Conservation (phyloP, 306 rosid genomes). For the Cicer bijugum region DNA sequence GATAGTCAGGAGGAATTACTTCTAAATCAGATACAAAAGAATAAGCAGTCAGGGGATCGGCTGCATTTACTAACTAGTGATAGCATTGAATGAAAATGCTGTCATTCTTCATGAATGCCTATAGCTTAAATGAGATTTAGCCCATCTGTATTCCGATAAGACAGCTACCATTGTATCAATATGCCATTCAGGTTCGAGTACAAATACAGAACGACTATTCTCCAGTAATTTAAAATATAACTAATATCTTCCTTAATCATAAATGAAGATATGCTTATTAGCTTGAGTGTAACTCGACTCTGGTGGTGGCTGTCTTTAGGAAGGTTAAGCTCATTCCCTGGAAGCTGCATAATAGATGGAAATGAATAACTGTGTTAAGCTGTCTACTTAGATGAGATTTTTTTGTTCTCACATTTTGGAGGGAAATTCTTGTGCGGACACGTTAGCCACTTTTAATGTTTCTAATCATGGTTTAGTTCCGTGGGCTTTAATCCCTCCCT, state of each 20-base stretch:
- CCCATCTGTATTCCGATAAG: slow-evolving; percentile 8
- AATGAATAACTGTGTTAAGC: no score
- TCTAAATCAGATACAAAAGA: neutral
- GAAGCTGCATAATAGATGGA: no score
- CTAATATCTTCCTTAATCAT: neutral
- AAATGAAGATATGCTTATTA: neutral
- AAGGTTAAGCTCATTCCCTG: no score
- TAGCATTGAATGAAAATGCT: slow-evolving; percentile 1
- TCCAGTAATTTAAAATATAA: slow-evolving; percentile 16
- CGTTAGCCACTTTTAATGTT: no score
- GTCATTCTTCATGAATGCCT: neutral
- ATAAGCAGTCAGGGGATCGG: neutral
- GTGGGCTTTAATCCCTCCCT: no score
- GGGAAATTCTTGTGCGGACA: no score
- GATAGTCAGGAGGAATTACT: neutral
- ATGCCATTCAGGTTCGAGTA: neutral
- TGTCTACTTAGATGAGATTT: no score
- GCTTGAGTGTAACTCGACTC: no score
- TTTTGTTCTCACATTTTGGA: no score
- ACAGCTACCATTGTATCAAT: slow-evolving; percentile 5
- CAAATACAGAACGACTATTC: slow-evolving; percentile 24
- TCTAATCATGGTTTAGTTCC: no score
- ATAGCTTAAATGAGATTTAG: slow-evolving; percentile 12
- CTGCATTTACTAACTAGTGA: slow-evolving; percentile 7
- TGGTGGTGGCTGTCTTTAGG: no score